Evolutionary conservation across 2,329 filamentous ascomycete species (phyloP).

Genomic region (Aspergillus sp.): DNA sequence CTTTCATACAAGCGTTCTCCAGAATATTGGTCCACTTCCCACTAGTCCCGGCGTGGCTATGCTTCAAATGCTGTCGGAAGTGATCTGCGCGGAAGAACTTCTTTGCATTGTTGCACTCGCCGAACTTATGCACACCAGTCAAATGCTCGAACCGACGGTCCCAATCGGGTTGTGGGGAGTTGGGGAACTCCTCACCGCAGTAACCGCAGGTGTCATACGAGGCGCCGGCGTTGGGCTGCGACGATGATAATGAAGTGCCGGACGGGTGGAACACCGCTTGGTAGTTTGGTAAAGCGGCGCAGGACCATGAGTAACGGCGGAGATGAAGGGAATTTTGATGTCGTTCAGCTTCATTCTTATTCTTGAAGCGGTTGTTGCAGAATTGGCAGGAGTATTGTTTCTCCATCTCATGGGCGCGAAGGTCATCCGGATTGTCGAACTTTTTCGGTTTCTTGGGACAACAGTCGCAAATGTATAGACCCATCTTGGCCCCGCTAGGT

Average conservation of each 20-base stretch:
- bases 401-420: conserved; percentile 83
- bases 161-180: conserved; percentile 70
- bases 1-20: conserved; percentile 93
- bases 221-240: conserved; percentile 23
- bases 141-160: conserved; percentile 77
- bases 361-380: conserved; percentile 94
- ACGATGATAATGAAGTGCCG: conserved; percentile 33
- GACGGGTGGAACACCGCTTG: conserved; percentile 74
- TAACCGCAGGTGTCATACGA: conserved; percentile 76
- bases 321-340: conserved; percentile 94
- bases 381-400: conserved; percentile 93
- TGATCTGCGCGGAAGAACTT: conserved; percentile 98
- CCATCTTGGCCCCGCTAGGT: conserved; percentile 39
- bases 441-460: conserved; percentile 97
- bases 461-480: conserved; percentile 73
- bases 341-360: conserved; percentile 95
- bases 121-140: conserved; percentile 87
- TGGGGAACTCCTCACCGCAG: conserved; percentile 87
- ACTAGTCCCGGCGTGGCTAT: conserved; percentile 90
- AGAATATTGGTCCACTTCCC: conserved; percentile 99
- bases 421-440: conserved; percentile 74
- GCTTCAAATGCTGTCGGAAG: conserved; percentile 95
- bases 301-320: conserved; percentile 92
- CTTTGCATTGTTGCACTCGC: conserved; percentile 96
- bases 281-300: conserved; percentile 68